Evolutionary conservation across 148 eudicot genomes (phyloP), one percentile per base, ranked within the genome.

Genomic region (Linanthus parryae): DNA sequence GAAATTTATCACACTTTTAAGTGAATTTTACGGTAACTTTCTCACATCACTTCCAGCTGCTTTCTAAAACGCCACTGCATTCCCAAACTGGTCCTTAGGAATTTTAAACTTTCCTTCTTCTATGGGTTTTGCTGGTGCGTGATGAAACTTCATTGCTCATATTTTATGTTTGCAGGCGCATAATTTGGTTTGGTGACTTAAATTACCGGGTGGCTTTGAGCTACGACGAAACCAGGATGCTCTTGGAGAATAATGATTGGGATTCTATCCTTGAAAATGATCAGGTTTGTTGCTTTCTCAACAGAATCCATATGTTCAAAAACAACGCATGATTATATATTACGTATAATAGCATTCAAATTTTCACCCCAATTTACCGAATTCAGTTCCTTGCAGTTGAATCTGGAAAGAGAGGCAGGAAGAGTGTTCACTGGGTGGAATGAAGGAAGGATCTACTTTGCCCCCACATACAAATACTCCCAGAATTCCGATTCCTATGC

Each of bases 171-270:
- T 54, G 62, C 83, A 89, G 97, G 20, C 90, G 90, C 18, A 44
- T 80, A 51, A 69, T 89, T 52, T 89, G 97, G 97, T 68, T 89
- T 45, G 97, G 97, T 2, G 97, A 89, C 69, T 75, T 89, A 33
- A 89, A 89, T 47, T 89, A 89, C 57, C 79, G 97, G 44, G 73
- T 89, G 42, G 63, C 87, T 8, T 61, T 79, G 73, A 88, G 91
- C 63, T 89, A 85, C 19, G 88, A 89, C 10, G 91, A 89, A 60
- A 70, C 95, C 21, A 79, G 68, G 64, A 26, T 61, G 48, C 31
- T 79, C 53, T 48, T 89, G 47, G 88, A 85, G 67, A 83, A 67
- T 7, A 73, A 69, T 26, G 75, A 83, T 41, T 82, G 95, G 95
- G 80, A 77, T 21, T 68, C 76, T 34, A 83, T 86, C 58, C 63